These are phyloP conservation scores for Aspergillus brasiliensis DNA, from an alignment of 2,329 filamentous ascomycete species.

Conservation along the genomic window DNA sequence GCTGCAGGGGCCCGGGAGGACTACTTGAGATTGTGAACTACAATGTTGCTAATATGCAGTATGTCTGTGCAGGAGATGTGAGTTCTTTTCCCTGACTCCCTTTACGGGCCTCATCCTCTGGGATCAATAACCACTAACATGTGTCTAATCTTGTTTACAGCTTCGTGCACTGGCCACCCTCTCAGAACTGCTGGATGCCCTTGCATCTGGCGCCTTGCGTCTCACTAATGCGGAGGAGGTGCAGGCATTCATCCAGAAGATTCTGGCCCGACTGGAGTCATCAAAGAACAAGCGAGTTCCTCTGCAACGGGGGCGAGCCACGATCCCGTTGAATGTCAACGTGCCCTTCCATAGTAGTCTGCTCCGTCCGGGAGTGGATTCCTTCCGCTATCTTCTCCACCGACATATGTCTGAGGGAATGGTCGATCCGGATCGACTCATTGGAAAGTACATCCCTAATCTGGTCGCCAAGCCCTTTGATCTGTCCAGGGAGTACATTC, in stretches of 20 bases:
- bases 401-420: background rate
- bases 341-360: conserved; percentile 7
- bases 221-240: too few relatives aligned
- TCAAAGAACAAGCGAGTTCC: background rate
- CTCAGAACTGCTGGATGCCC: too few relatives aligned
- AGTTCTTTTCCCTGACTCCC: background rate
- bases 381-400: background rate
- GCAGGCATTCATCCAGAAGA: too few relatives aligned
- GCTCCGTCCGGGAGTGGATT: background rate
- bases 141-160: too few relatives aligned
- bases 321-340: conserved; percentile 1
- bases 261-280: too few relatives aligned
- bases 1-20: conserved; percentile 33
- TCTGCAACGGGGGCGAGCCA: background rate
- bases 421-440: background rate
- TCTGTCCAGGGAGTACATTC: background rate
- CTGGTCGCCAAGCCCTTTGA: background rate
- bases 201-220: too few relatives aligned
- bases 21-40: conserved; percentile 97
- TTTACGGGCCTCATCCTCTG: background rate
- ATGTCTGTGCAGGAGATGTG: conserved; percentile 62
- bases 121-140: too few relatives aligned
- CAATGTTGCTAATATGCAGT: conserved; percentile 66
- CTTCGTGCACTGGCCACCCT: too few relatives aligned
- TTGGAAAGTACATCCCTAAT: background rate